Base-by-base conservation (phyloP, 352 stramenopile genomes). In the Peronosclerospora sorghi region DNA sequence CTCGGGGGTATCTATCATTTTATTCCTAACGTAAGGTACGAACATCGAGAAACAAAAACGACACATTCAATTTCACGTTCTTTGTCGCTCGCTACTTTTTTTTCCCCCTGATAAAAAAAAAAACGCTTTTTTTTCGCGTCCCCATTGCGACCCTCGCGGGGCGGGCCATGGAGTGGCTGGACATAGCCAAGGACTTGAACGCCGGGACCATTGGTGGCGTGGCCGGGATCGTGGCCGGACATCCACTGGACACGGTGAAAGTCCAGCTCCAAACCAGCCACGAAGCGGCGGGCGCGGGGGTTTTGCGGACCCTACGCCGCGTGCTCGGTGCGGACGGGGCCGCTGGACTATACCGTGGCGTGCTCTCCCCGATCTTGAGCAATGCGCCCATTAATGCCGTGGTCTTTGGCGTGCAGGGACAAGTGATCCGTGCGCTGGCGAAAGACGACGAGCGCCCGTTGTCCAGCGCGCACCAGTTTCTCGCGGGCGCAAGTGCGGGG, bases 241-340 rank as follows among this genome's bases (percentile, higher is more conserved):
- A 93, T 41, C 81, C 81, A 18, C 64, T 93, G 19, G 81, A 93
- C 62, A 93, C 81, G 17, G 72, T 93, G 50, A 93, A 93, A 53
- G 78, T 91, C 46, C 76, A 81, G 30, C 51, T 91, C 35, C 81
- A 93, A 61, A 93, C 78, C 15, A 62, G 55, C 39, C 35, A 42
- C 21, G 49, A 53, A n/a, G n/a, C n/a, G 19, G 27, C 46, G 7
- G 23, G 51, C 26, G 46, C 45, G 21, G 68, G 72, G 34, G 53
- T 86, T 29, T 12, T 77, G 20, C 60, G 56, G 38, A 76, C 68
- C 28, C 26, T 86, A 29, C 63, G 60, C 6, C 50, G 65, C 19
- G 86, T 89, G 38, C 45, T 68, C 1, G 30, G 42, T n/a, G 62
- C 59, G 5, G 79, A 92, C 23, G 79, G 79, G 0, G 58, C 70